These are phyloP conservation scores for Xylaria venustula DNA, from an alignment of 495 filamentous ascomycete genomes.

Conservation along the genomic window DNA sequence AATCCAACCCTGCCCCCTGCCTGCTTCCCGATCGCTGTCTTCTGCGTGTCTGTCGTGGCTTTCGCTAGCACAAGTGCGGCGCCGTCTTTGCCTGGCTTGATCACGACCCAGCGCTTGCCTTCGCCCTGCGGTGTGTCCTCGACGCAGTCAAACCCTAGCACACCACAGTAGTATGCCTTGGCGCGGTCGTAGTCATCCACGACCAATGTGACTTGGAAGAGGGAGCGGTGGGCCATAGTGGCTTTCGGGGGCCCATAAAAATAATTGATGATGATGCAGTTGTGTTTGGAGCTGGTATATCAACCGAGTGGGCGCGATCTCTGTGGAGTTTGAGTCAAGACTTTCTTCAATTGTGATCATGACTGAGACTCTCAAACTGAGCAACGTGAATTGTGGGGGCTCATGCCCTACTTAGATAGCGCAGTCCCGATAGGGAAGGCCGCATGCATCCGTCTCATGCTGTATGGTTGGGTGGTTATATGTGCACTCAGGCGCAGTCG, in stretches of 20 bases:
- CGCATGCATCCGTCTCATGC: background rate
- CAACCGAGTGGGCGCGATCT: background rate
- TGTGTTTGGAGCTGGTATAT: background rate
- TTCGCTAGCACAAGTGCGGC: conserved; percentile 3
- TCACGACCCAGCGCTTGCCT: conserved; percentile 9
- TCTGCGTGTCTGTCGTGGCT: conserved; percentile 3
- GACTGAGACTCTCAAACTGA: background rate
- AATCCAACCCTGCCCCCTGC: conserved; percentile 6
- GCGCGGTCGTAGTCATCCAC: conserved; percentile 11
- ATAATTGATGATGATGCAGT: background rate
- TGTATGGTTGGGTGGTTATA: too few species aligned
- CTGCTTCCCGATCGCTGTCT: background rate
- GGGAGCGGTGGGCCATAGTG: conserved; percentile 5
- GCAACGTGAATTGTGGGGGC: background rate
- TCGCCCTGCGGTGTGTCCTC: conserved; percentile 5
- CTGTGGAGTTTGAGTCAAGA: background rate
- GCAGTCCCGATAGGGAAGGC: background rate
- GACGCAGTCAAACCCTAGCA: conserved; percentile 3
- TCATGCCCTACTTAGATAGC: background rate
- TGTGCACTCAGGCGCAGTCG: too few species aligned
- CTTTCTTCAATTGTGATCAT: background rate
- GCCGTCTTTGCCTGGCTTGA: conserved; percentile 3
- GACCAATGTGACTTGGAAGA: conserved; percentile 12
- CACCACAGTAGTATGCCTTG: conserved; percentile 9
- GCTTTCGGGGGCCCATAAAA: background rate